These are phyloP conservation scores for Agaricus subrufescens DNA, from an alignment of 768 basidiomycete genomes.

Conservation along the genomic window DNA sequence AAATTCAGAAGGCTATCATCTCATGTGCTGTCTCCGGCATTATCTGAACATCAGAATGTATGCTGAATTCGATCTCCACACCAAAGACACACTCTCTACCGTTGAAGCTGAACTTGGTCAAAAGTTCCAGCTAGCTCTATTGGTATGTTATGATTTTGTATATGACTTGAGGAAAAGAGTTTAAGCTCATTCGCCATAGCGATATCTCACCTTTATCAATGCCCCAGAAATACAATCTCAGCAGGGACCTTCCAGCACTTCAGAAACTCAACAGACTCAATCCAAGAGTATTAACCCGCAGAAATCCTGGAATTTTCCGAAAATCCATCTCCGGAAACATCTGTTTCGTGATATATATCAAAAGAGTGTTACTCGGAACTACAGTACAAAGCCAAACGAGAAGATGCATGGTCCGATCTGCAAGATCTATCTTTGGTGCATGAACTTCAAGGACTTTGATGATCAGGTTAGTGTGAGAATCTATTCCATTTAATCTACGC, in stretches of 20 bases:
- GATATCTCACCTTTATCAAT: not conserved
- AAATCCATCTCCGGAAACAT: slow-evolving; percentile 28
- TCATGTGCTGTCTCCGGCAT: slow-evolving; percentile 19
- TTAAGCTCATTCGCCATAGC: too few relatives aligned
- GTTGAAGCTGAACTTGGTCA: slow-evolving; percentile 16
- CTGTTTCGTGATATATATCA: slow-evolving; percentile 24
- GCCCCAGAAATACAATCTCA: too few relatives aligned
- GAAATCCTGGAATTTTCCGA: slow-evolving; percentile 32
- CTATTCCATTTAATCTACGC: too few relatives aligned
- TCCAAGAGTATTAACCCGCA: not conserved
- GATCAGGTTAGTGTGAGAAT: too few relatives aligned
- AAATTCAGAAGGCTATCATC: slow-evolving; percentile 16
- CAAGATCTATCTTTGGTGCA: too few relatives aligned
- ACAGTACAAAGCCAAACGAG: too few relatives aligned
- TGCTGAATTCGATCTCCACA: slow-evolving; percentile 26
- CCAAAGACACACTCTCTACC: slow-evolving; percentile 21
- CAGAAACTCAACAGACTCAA: slow-evolving; percentile 11
- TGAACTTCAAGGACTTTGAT: too few relatives aligned
- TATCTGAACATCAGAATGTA: slow-evolving; percentile 27
- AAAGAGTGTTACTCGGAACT: slow-evolving; percentile 22
- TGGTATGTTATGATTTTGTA: slow-evolving; percentile 15
- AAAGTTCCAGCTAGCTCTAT: not conserved
- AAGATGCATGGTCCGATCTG: too few relatives aligned
- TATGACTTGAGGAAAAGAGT: not conserved
- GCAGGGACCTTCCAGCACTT: too few relatives aligned